phyloP scores from a whole-genome alignment of 129 eudicot species.

The Centrapalus pauciflorus region DNA sequence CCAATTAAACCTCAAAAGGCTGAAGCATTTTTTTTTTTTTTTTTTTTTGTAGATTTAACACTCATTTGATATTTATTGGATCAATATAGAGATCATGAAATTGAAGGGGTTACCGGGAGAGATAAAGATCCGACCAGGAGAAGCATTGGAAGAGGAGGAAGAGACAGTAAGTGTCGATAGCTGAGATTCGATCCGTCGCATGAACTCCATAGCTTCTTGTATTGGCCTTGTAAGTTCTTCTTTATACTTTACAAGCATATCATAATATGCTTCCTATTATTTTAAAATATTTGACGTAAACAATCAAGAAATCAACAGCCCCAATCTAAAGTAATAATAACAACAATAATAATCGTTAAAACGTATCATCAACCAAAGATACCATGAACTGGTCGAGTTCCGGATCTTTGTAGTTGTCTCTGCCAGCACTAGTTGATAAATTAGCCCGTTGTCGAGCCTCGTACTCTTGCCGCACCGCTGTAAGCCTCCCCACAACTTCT shows the following conservation, averaged over 20 bases:
- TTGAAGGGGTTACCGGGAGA: slow-evolving; percentile 39
- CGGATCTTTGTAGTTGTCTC: slow-evolving; percentile 69
- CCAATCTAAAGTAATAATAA: not conserved
- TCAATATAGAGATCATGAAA: too few relatives aligned
- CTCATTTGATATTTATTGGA: too few relatives aligned
- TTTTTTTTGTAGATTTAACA: not conserved
- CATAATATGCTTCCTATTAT: slow-evolving; percentile 79
- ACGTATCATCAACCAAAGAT: not conserved
- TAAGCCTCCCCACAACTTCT: slow-evolving; percentile 66
- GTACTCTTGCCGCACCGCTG: slow-evolving; percentile 69
- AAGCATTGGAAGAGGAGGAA: slow-evolving; percentile 27
- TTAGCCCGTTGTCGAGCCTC: slow-evolving; percentile 61
- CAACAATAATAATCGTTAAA: too few relatives aligned
- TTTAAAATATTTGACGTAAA: not conserved
- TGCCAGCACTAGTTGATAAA: slow-evolving; percentile 11
- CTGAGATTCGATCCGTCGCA: slow-evolving; percentile 78
- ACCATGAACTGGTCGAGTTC: slow-evolving; percentile 98
- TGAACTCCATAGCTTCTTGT: slow-evolving; percentile 95
- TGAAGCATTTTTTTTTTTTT: too few relatives aligned
- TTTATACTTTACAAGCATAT: slow-evolving; percentile 85
- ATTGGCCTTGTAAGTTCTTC: slow-evolving; percentile 87
- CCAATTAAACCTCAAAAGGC: too few relatives aligned
- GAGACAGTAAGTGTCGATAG: slow-evolving; percentile 52
- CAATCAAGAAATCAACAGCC: not conserved
- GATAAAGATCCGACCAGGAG: slow-evolving; percentile 51